Evolutionary conservation across 2,329 filamentous ascomycete species (phyloP).

Genomic region (Ilyonectria robusta): DNA sequence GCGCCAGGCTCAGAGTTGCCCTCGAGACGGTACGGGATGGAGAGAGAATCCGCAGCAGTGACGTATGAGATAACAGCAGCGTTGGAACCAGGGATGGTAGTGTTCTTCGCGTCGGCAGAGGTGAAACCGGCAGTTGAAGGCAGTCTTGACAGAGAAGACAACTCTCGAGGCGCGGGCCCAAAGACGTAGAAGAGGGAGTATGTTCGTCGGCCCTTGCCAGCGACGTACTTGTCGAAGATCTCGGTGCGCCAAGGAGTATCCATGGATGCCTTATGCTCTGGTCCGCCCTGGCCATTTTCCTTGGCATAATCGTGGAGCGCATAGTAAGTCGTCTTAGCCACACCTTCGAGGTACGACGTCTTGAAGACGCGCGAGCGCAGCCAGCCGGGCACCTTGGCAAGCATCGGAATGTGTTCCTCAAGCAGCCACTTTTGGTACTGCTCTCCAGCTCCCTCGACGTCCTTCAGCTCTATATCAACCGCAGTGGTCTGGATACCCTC

Average conservation of each 20-base stretch:
- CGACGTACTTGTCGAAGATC: slow-evolving; percentile 72
- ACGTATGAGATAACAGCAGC: slow-evolving; percentile 77
- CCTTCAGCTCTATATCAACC: slow-evolving; percentile 70
- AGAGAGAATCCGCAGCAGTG: slow-evolving; percentile 76
- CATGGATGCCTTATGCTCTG: slow-evolving; percentile 74
- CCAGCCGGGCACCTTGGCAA: slow-evolving; percentile 85
- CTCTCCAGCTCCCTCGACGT: slow-evolving; percentile 63
- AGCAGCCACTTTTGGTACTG: slow-evolving; percentile 78
- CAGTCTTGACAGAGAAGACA: slow-evolving; percentile 68
- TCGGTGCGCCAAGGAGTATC: slow-evolving; percentile 73
- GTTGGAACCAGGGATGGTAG: slow-evolving; percentile 65
- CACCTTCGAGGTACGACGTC: slow-evolving; percentile 73
- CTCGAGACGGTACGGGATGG: slow-evolving; percentile 81
- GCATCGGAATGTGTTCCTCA: slow-evolving; percentile 80
- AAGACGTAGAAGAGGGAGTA: slow-evolving; percentile 87
- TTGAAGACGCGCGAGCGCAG: slow-evolving; percentile 79
- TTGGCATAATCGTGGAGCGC: slow-evolving; percentile 81
- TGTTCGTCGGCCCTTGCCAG: slow-evolving; percentile 68
- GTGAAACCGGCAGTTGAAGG: slow-evolving; percentile 65
- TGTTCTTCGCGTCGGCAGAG: slow-evolving; percentile 68
- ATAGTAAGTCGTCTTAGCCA: slow-evolving; percentile 68
- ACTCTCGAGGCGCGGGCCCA: slow-evolving; percentile 79
- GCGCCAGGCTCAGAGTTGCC: slow-evolving; percentile 77
- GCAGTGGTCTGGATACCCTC: slow-evolving; percentile 74
- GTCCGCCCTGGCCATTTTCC: slow-evolving; percentile 75